A percentile compares a stretch with the other conserved stretches of the same genome.
These are phyloP conservation scores for Camellia sinensis DNA, from an alignment of 148 eudicot genomes.

Conservation along the genomic window DNA sequence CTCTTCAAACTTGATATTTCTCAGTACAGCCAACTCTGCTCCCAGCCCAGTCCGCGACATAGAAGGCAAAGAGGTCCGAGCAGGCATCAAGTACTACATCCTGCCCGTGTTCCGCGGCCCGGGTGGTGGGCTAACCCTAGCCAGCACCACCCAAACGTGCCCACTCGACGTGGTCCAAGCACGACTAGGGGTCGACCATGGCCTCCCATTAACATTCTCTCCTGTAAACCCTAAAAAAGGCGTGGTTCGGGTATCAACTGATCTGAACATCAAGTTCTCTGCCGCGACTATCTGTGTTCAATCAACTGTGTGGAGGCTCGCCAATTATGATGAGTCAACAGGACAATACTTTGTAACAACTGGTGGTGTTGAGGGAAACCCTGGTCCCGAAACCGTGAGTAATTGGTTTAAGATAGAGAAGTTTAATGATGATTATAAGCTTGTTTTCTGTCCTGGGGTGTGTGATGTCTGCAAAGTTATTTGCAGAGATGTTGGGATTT, in stretches of 20 bases:
- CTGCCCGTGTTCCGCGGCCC: conserved; percentile 20
- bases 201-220: conserved; percentile 3
- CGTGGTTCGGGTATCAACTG: conserved; percentile 31
- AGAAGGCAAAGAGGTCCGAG: conserved; percentile 1
- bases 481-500: conserved; percentile 45
- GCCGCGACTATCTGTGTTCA: conserved; percentile 26
- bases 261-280: conserved; percentile 36
- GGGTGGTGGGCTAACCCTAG: conserved; percentile 24
- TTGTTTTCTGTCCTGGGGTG: conserved; percentile 55
- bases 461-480: conserved; percentile 44
- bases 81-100: conserved; percentile 24
- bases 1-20: not conserved
- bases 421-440: conserved; percentile 37
- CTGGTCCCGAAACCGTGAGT: conserved; percentile 31
- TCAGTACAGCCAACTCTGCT: not conserved
- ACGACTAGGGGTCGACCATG: not conserved
- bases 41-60: conserved; percentile 19
- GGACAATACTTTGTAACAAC: conserved; percentile 22
- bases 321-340: conserved; percentile 17
- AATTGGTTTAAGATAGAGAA: conserved; percentile 57
- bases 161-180: not conserved
- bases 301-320: conserved; percentile 42
- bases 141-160: not conserved
- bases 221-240: conserved; percentile 1
- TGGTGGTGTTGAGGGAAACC: conserved; percentile 41